A percentile compares a stretch with the other conserved stretches of the same genome.
phyloP scores from a whole-genome alignment of 2,329 filamentous ascomycete species.

The Helotiales sp. region DNA sequence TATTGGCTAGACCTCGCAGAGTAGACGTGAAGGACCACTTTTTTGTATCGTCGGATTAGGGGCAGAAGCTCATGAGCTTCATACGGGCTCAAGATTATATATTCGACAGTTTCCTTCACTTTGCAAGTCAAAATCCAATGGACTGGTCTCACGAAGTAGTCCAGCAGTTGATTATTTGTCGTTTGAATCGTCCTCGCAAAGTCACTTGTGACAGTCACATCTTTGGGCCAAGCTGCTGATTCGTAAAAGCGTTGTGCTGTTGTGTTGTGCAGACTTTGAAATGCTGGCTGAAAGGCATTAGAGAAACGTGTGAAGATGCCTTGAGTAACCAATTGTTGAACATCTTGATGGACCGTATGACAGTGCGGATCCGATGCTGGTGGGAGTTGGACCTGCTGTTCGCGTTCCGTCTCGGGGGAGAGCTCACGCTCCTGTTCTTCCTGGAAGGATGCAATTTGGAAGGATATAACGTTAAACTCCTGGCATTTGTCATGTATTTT shows the following conservation, averaged over 20 bases:
- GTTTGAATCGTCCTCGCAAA: slow-evolving; percentile 53
- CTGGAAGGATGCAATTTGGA: slow-evolving; percentile 53
- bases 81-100: slow-evolving; percentile 60
- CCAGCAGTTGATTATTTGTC: slow-evolving; percentile 33
- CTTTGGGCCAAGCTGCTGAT: too few relatives aligned
- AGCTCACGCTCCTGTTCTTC: slow-evolving; percentile 76
- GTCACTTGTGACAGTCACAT: slow-evolving; percentile 55
- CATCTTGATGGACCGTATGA: slow-evolving; percentile 51
- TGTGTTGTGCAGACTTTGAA: slow-evolving; percentile 49
- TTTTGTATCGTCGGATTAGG: slow-evolving; percentile 43
- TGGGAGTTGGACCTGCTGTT: slow-evolving; percentile 60
- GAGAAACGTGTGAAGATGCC: slow-evolving; percentile 46
- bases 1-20: slow-evolving; percentile 50
- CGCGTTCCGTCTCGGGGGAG: slow-evolving; percentile 64
- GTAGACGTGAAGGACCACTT: slow-evolving; percentile 57
- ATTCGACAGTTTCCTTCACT: too few relatives aligned
- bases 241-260: slow-evolving; percentile 46
- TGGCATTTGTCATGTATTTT: slow-evolving; percentile 44
- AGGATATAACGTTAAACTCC: slow-evolving; percentile 45
- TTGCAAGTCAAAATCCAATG: slow-evolving; percentile 59
- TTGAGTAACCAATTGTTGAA: slow-evolving; percentile 49
- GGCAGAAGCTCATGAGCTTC: slow-evolving; percentile 61
- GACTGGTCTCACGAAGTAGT: slow-evolving; percentile 57
- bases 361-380: slow-evolving; percentile 44
- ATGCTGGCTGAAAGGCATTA: slow-evolving; percentile 51